A percentile compares a stretch with the other conserved stretches of the same genome.
These are phyloP conservation scores for Parietaria judaica DNA, from an alignment of 306 rosid species.

Conservation along the genomic window DNA sequence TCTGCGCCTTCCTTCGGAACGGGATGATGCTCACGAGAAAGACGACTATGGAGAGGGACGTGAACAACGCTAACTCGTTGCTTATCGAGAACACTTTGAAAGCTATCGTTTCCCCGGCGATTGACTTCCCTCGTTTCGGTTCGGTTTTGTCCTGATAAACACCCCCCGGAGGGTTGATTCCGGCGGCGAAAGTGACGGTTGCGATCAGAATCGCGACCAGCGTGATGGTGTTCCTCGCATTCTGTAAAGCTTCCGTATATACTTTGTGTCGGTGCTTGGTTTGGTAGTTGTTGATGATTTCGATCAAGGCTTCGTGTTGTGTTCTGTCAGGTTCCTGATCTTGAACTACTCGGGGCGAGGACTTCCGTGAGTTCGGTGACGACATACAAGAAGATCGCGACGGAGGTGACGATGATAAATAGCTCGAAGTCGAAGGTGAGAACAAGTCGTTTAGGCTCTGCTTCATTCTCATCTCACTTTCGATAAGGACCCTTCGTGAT, in stretches of 20 bases:
- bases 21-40: conserved; percentile 72
- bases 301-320: conserved; percentile 15
- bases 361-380: conserved; percentile 22
- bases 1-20: conserved; percentile 41
- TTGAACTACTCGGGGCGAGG: conserved; percentile 27
- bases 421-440: conserved; percentile 18
- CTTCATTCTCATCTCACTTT: conserved; percentile 10
- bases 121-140: conserved; percentile 38
- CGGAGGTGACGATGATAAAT: conserved; percentile 18
- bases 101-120: conserved; percentile 34
- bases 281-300: conserved; percentile 7
- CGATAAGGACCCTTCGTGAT: conserved; percentile 6
- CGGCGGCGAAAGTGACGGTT: conserved; percentile 73
- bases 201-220: conserved; percentile 70
- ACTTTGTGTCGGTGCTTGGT: conserved; percentile 27
- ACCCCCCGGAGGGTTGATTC: conserved; percentile 76
- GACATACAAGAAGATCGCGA: conserved; percentile 15
- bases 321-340: conserved; percentile 23
- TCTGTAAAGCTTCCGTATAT: conserved; percentile 53
- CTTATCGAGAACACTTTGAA: conserved; percentile 63
- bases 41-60: conserved; percentile 51
- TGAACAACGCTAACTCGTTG: conserved; percentile 61
- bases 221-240: conserved; percentile 61
- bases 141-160: conserved; percentile 22
- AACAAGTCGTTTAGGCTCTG: conserved; percentile 15